phyloP scores from a whole-genome alignment of 1,139 yeast species.

The Petasospora rhodanensis region DNA sequence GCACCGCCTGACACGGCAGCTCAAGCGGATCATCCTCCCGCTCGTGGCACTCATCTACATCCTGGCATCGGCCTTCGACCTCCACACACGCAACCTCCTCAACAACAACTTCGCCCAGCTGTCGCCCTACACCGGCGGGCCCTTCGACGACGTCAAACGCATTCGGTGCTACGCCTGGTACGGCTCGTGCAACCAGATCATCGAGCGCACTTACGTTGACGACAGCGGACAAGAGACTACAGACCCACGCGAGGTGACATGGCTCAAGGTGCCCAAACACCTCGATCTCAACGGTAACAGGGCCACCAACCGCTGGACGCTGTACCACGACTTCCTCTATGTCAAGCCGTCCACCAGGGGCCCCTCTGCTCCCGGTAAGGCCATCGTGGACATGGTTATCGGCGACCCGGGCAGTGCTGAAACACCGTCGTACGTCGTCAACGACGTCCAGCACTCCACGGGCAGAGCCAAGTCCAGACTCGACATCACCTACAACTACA shows the following conservation, averaged over 20 bases:
- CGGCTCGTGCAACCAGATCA: constrained; percentile 22
- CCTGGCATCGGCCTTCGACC: constrained; percentile 12
- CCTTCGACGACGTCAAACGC: constrained; percentile 21
- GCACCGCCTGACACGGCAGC: constrained; percentile 7
- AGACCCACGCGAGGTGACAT: constrained; percentile 10
- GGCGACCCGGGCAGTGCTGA: constrained; percentile 16
- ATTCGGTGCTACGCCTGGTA: constrained; percentile 22
- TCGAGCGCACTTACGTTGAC: constrained; percentile 10
- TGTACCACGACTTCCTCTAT: constrained; percentile 20
- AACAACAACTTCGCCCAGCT: constrained; percentile 13
- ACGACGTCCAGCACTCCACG: constrained; percentile 15
- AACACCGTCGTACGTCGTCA: constrained; percentile 23
- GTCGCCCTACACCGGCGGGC: constrained; percentile 19
- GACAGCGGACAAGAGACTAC: no score
- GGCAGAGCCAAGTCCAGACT: constrained; percentile 20
- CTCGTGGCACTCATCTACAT: constrained; percentile 10
- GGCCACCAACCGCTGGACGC: constrained; percentile 6
- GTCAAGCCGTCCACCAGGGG: constrained; percentile 13
- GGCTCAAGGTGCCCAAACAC: constrained; percentile 16
- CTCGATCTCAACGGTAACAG: constrained; percentile 18
- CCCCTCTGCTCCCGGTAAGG: constrained; percentile 11
- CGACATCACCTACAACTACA: constrained; percentile 17
- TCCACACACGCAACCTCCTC: constrained; percentile 20
- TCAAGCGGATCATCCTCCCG: constrained; percentile 16
- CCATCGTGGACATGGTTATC: constrained; percentile 21